Base-by-base conservation (phyloP, 2,329 filamentous ascomycete species). In the Periconia macrospinosa region DNA sequence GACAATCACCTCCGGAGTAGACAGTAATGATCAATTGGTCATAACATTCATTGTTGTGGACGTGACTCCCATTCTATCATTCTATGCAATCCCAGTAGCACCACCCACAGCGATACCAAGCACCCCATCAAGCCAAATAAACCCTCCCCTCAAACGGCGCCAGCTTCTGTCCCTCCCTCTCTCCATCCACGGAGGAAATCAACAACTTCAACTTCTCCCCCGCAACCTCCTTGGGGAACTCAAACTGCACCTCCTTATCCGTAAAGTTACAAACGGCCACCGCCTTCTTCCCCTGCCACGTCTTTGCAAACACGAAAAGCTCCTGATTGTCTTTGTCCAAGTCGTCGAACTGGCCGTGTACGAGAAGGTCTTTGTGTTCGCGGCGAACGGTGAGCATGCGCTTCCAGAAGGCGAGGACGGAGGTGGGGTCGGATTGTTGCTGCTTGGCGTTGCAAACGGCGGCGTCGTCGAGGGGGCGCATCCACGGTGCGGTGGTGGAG, bases 401-500 rank as follows among this genome's bases (percentile, higher is more conserved):
- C 69, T 81, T 81, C 84, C 86, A 89, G 70, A 87, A 89, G 40
- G 79, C 76, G 48, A 85, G 76, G 2, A 87, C 82, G 9, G 80
- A 81, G 11, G 68, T 61, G 44, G 75, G 66, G 47, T 72, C 68
- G 0, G 48, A 35, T 19, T 66, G 59, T 65, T 89, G 86, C 1
- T 76, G 74, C 11, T 79, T 78, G 1, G 84, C 86, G 54, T 89
- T 88, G 66, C 86, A 75, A 0, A 70, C 68, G 41, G 66, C 72
- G 54, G 81, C 83, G 48, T 82, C 78, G 20, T 83, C 81, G 54
- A 84, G 79, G 11, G 83, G 76, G 2, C 81, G 76, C 83, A 87
- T 87, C 84, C 85, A 87, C 0, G 84, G 83, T 47, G 75, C 73
- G 0, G 76, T 77, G 0, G 72, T 75, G 0, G 74, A 41, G 72